Percentiles rank a stretch among this genome's conserved stretches.
Evolutionary conservation across 1,284 basidiomycete species (phyloP).

Genomic region (Tilletiaria anomala): DNA sequence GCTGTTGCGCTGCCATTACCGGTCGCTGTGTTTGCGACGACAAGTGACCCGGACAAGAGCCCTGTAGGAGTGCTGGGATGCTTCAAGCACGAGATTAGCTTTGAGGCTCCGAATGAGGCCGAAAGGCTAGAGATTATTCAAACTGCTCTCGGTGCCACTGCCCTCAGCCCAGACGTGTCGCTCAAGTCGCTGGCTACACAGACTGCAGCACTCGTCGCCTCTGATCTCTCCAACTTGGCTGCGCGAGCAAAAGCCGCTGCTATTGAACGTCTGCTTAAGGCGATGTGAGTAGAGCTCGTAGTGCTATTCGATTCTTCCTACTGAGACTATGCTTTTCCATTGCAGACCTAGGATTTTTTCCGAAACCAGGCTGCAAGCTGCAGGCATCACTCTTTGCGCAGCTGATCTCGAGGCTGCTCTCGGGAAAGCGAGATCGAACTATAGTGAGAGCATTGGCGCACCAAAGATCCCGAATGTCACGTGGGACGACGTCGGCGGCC

Average conservation of each 20-base stretch:
- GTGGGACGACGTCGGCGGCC: constrained; percentile 95
- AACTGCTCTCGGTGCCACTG: constrained; percentile 13
- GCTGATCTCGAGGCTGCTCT: constrained; percentile 63
- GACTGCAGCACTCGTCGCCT: constrained; percentile 78
- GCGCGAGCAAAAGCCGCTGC: constrained; percentile 52
- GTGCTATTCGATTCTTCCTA: background rate
- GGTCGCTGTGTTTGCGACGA: constrained; percentile 51
- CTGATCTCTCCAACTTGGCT: constrained; percentile 63
- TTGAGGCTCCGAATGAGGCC: constrained; percentile 62
- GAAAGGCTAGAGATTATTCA: constrained; percentile 57
- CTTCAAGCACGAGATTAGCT: constrained; percentile 74
- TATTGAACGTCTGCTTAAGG: constrained; percentile 46
- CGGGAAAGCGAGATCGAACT: constrained; percentile 59
- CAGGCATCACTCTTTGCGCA: constrained; percentile 51
- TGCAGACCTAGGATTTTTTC: background rate
- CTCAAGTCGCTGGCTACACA: constrained; percentile 61
- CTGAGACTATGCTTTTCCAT: background rate
- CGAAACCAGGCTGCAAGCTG: constrained; percentile 26
- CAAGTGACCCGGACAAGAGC: constrained; percentile 54
- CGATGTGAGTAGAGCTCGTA: constrained; percentile 35
- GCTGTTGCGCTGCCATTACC: too few relatives aligned
- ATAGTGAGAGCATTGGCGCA: constrained; percentile 84
- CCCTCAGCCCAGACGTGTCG: constrained; percentile 64
- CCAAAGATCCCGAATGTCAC: constrained; percentile 91
- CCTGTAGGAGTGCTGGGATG: constrained; percentile 54